phyloP scores from a whole-genome alignment of 768 basidiomycete species.

The Pisolithus microcarpus region DNA sequence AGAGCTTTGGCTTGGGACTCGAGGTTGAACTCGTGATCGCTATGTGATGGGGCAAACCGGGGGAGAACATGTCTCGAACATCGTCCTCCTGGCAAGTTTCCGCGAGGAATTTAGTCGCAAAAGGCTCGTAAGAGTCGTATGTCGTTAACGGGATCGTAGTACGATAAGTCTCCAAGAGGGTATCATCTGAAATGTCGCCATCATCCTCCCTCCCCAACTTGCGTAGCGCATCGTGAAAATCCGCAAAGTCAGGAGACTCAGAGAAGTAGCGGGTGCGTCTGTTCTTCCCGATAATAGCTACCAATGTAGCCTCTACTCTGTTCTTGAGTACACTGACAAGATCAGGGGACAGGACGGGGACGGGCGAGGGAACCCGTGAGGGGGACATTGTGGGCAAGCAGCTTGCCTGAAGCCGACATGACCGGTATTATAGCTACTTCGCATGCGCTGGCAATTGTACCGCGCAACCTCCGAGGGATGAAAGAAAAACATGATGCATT shows the following conservation, averaged over 20 bases:
- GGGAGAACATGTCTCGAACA: constrained; percentile 17
- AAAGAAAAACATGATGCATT: too few relatives aligned
- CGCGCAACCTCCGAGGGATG: too few relatives aligned
- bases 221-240: constrained; percentile 10
- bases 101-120: constrained; percentile 6
- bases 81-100: constrained; percentile 4
- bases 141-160: constrained; percentile 12
- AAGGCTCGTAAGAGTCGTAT: constrained; percentile 16
- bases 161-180: constrained; percentile 10
- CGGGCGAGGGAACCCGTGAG: neutral
- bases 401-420: too few relatives aligned
- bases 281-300: constrained; percentile 10
- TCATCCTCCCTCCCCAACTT: neutral
- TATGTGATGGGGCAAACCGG: constrained; percentile 17
- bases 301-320: constrained; percentile 2
- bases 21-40: constrained; percentile 14
- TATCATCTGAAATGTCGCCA: neutral
- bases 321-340: neutral
- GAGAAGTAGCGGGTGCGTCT: constrained; percentile 7
- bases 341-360: neutral
- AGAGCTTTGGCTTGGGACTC: constrained; percentile 11
- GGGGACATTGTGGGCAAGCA: constrained; percentile 1
- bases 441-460: too few relatives aligned
- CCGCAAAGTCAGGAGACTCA: constrained; percentile 8
- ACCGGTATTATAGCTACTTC: too few relatives aligned